phyloP scores from a whole-genome alignment of 2,329 filamentous ascomycete species.

The Alternaria arbusti region DNA sequence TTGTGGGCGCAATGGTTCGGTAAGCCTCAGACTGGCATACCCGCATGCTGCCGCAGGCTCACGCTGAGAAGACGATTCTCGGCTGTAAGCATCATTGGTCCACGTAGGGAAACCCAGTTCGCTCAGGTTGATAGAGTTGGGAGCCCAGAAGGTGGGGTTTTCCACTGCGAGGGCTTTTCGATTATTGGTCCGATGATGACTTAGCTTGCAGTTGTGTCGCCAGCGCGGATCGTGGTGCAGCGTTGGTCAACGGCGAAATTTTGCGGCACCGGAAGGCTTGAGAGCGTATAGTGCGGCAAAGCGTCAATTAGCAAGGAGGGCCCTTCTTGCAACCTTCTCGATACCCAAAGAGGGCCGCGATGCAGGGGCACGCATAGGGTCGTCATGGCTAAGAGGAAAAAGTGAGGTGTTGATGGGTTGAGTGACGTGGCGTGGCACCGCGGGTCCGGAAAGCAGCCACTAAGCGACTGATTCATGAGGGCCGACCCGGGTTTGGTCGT shows the following conservation, averaged over 20 bases:
- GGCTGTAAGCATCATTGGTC: conserved; percentile 42
- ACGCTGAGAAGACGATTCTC: conserved; percentile 31
- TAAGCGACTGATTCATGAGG: conserved; percentile 20
- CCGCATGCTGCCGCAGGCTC: conserved; percentile 33
- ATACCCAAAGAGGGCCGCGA: conserved; percentile 29
- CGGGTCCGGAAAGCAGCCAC: conserved; percentile 13
- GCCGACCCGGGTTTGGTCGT: conserved; percentile 29
- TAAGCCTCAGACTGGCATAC: conserved; percentile 41
- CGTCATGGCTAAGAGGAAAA: conserved; percentile 25
- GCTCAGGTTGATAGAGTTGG: conserved; percentile 35
- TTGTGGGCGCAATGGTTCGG: conserved; percentile 32
- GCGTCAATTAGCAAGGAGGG: conserved; percentile 24
- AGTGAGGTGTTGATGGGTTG: conserved; percentile 32
- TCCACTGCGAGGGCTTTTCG: conserved; percentile 21
- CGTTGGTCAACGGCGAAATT: conserved; percentile 27
- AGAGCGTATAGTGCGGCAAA: conserved; percentile 28
- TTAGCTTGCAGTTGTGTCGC: conserved; percentile 37
- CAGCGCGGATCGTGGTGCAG: conserved; percentile 33
- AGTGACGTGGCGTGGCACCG: conserved; percentile 37
- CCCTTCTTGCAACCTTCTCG: conserved; percentile 22
- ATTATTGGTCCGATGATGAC: conserved; percentile 34
- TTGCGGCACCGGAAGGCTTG: conserved; percentile 21
- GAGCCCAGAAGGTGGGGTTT: conserved; percentile 37
- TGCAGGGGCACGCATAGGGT: conserved; percentile 37
- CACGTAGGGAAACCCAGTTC: conserved; percentile 43